A percentile compares a stretch with the other conserved stretches of the same genome.
These are phyloP conservation scores for Amylostereum areolatum DNA, from an alignment of 1,284 basidiomycete species.

Conservation along the genomic window DNA sequence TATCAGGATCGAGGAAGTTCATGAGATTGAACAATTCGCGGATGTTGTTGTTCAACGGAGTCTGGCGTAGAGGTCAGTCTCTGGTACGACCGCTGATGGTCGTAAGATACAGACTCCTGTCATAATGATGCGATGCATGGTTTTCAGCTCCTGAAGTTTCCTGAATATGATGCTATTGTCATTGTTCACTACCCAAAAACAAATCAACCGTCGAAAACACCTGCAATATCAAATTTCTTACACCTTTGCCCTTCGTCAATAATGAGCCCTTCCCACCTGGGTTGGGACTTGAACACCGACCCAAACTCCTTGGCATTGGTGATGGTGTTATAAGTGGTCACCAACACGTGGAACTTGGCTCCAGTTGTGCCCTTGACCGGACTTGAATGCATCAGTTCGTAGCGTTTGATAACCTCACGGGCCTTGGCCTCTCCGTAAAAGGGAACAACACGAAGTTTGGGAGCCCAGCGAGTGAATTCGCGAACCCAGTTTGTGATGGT, in stretches of 20 bases:
- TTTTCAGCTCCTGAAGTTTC: constrained; percentile 75
- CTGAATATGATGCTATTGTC: constrained; percentile 79
- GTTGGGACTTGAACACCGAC: constrained; percentile 70
- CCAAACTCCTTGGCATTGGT: constrained; percentile 62
- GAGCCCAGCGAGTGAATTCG: constrained; percentile 93
- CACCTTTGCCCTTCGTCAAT: constrained; percentile 92
- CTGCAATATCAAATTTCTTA: constrained; percentile 33
- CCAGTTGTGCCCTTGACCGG: constrained; percentile 34
- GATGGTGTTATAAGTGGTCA: constrained; percentile 86
- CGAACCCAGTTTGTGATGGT: constrained; percentile 85
- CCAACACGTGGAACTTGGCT: constrained; percentile 78
- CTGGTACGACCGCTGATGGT: constrained; percentile 4
- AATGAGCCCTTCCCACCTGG: constrained; percentile 89
- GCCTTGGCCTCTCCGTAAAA: constrained; percentile 77
- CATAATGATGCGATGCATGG: constrained; percentile 83
- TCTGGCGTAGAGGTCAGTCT: constrained; percentile 36
- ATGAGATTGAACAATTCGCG: constrained; percentile 93
- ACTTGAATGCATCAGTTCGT: constrained; percentile 69
- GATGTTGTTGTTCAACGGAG: constrained; percentile 95
- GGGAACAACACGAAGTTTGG: constrained; percentile 73
- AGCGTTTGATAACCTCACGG: constrained; percentile 76
- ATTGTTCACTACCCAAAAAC: constrained; percentile 60
- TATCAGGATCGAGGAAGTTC: constrained; percentile 80
- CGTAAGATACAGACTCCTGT: constrained; percentile 58
- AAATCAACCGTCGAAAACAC: constrained; percentile 4